Percentiles rank a stretch among this genome's conserved stretches.
These are phyloP conservation scores for Populus davidiana DNA, from an alignment of 345 rosid genomes.

Conservation along the genomic window DNA sequence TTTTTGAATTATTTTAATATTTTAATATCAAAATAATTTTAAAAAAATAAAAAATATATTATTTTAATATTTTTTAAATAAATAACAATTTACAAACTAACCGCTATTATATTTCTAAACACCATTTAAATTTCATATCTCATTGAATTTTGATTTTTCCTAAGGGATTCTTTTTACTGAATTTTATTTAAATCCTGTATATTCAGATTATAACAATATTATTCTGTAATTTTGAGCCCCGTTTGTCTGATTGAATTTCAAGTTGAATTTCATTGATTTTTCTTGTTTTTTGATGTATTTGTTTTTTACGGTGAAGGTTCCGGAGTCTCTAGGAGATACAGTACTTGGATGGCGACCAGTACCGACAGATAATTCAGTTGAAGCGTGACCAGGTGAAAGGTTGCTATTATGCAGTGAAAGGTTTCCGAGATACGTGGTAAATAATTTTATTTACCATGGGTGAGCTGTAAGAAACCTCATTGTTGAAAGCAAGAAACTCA, in stretches of 20 bases:
- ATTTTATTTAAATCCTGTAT: background rate
- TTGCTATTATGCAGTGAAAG: conserved; percentile 91
- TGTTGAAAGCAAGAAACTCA: conserved; percentile 66
- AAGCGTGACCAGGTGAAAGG: conserved; percentile 89
- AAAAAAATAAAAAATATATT: too few relatives aligned
- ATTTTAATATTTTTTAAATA: too few relatives aligned
- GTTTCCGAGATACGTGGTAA: conserved; percentile 99
- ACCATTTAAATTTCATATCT: background rate
- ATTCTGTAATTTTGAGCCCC: conserved; percentile 22
- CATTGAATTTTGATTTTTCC: too few relatives aligned
- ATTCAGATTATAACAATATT: conserved; percentile 28
- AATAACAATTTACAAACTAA: too few relatives aligned
- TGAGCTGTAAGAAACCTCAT: conserved; percentile 81
- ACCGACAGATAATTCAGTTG: conserved; percentile 80
- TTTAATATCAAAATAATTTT: too few relatives aligned
- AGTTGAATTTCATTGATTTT: background rate
- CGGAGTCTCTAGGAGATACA: conserved; percentile 87
- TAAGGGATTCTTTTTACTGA: too few relatives aligned
- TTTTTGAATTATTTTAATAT: too few relatives aligned
- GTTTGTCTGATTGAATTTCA: background rate
- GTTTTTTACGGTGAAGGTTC: conserved; percentile 46
- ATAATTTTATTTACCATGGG: conserved; percentile 65
- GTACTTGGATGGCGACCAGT: conserved; percentile 93
- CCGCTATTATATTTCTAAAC: rapidly evolving
- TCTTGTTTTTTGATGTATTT: background rate